A percentile compares a stretch with the other conserved stretches of the same genome.
phyloP scores from a whole-genome alignment of 2,329 filamentous ascomycete species.

The Plenodomus tracheiphilus region DNA sequence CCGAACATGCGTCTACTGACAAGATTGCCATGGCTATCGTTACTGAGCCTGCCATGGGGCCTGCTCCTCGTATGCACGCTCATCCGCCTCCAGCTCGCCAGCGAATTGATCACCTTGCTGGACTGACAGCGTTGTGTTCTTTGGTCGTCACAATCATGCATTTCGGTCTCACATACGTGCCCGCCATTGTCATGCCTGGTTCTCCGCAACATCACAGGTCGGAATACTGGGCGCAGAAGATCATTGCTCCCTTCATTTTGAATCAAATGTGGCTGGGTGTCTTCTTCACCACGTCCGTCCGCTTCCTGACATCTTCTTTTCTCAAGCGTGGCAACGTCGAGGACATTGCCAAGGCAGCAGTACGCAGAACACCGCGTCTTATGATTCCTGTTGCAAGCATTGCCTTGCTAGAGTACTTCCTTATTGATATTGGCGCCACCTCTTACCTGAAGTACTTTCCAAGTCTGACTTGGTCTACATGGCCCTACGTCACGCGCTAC shows the following conservation, averaged over 20 bases:
- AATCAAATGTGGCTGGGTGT: slow-evolving; percentile 54
- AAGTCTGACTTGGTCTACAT: slow-evolving; percentile 53
- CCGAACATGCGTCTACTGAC: slow-evolving; percentile 10
- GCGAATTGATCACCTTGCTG: slow-evolving; percentile 53
- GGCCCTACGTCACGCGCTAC: slow-evolving; percentile 50
- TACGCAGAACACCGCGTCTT: slow-evolving; percentile 51
- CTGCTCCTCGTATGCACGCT: slow-evolving; percentile 32
- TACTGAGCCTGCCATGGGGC: slow-evolving; percentile 29
- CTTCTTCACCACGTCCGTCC: slow-evolving; percentile 54
- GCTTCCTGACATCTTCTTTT: slow-evolving; percentile 50
- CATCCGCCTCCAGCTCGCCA: slow-evolving; percentile 29
- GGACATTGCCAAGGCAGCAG: slow-evolving; percentile 50
- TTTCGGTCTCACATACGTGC: slow-evolving; percentile 51
- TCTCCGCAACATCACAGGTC: slow-evolving; percentile 44
- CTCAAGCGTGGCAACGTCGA: slow-evolving; percentile 49
- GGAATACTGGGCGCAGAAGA: slow-evolving; percentile 48
- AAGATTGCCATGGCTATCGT: slow-evolving; percentile 38
- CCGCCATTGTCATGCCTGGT: slow-evolving; percentile 40
- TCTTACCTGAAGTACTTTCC: slow-evolving; percentile 51
- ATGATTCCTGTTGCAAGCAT: slow-evolving; percentile 52
- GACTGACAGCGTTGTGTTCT: slow-evolving; percentile 50
- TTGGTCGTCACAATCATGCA: slow-evolving; percentile 52
- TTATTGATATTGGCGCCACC: slow-evolving; percentile 50
- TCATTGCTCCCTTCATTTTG: slow-evolving; percentile 50
- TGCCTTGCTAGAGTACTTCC: slow-evolving; percentile 52